These are phyloP conservation scores for Pisolithus microcarpus DNA, from an alignment of 768 basidiomycete genomes.

Conservation along the genomic window DNA sequence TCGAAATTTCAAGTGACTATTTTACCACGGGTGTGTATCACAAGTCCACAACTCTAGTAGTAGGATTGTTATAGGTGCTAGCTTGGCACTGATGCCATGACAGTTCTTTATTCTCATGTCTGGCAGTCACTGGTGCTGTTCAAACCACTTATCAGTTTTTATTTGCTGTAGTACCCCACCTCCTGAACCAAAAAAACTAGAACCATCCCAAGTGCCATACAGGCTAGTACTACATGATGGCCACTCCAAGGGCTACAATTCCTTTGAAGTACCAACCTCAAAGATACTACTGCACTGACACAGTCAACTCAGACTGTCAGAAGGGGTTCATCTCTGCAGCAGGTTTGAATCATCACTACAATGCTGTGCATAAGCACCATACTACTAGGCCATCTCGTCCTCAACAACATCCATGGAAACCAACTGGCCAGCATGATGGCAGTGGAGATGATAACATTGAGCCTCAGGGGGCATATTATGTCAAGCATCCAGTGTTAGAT, in stretches of 20 bases:
- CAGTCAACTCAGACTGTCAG: not conserved
- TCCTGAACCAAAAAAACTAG: too few species aligned
- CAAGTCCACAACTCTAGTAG: too few species aligned
- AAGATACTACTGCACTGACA: constrained; percentile 1
- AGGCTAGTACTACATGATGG: too few species aligned
- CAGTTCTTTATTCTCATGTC: too few species aligned
- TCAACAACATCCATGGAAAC: not conserved
- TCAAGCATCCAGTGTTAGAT: constrained; percentile 3
- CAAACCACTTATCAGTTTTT: too few species aligned
- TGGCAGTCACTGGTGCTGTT: too few species aligned
- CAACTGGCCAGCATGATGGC: not conserved
- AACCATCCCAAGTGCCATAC: too few species aligned
- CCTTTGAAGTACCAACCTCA: not conserved
- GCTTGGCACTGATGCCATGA: too few species aligned
- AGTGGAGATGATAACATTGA: not conserved
- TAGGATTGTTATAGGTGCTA: too few species aligned
- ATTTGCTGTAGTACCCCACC: too few species aligned
- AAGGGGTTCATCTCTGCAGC: not conserved
- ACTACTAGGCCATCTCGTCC: not conserved
- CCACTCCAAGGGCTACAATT: not conserved
- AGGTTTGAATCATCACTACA: not conserved
- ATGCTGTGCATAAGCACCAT: not conserved
- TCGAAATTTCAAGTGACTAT: too few species aligned
- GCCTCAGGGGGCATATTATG: constrained; percentile 2
- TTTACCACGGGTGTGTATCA: too few species aligned